phyloP scores from a whole-genome alignment of 2,329 filamentous ascomycete species.

The Sordariomycetes sp. region DNA sequence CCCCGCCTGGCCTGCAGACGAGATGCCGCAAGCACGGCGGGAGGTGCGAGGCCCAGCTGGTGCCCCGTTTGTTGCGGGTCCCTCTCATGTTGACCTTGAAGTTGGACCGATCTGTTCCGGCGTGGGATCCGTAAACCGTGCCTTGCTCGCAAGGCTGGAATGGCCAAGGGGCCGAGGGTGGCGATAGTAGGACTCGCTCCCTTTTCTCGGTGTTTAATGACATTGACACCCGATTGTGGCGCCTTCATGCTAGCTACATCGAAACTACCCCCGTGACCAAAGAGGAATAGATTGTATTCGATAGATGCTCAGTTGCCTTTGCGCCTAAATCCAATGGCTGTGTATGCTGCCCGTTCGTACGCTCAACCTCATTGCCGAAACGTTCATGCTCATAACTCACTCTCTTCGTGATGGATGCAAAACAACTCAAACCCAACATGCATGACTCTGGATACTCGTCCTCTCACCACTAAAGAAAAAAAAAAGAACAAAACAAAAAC shows the following conservation, averaged over 20 bases:
- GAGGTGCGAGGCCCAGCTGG: background rate
- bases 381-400: background rate
- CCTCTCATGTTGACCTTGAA: background rate
- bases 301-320: background rate
- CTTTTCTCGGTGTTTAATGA: background rate
- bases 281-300: background rate
- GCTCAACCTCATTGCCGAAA: background rate
- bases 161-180: background rate
- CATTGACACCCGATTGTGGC: background rate
- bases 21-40: background rate
- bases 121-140: background rate
- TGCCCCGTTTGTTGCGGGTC: background rate
- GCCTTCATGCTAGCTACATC: background rate
- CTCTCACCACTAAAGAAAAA: too few species aligned
- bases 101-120: background rate
- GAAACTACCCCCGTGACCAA: background rate
- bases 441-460: background rate
- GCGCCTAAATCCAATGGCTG: slow-evolving; percentile 10
- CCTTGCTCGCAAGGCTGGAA: background rate
- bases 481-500: background rate
- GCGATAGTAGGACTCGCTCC: background rate
- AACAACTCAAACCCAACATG: background rate
- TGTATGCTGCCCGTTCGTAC: slow-evolving; percentile 4
- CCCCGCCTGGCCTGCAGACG: background rate
- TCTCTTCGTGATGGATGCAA: background rate